These are phyloP conservation scores for Podila horticola DNA, from an alignment of 192 early-diverging fungal genomes.

Conservation along the genomic window DNA sequence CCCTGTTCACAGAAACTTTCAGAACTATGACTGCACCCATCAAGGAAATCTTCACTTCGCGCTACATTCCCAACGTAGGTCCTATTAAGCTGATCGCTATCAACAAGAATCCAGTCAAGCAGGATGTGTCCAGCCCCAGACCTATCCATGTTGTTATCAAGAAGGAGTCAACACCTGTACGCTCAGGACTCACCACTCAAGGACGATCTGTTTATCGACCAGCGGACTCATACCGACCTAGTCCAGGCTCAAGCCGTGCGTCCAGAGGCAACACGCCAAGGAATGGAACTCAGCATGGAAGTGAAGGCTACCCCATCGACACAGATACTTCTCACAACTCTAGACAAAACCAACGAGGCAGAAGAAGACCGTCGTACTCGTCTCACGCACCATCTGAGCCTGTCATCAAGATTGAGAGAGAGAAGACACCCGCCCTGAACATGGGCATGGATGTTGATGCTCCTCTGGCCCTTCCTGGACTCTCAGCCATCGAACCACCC, in stretches of 20 bases:
- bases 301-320: neutral
- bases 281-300: neutral
- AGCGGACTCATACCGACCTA: neutral
- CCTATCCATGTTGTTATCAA: neutral
- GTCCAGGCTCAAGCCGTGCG: neutral
- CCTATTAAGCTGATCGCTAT: slow-evolving; percentile 21
- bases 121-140: neutral
- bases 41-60: slow-evolving; percentile 38
- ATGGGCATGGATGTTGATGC: neutral
- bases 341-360: neutral
- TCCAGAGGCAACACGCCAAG: neutral
- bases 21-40: slow-evolving; percentile 21
- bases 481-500: neutral
- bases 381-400: neutral
- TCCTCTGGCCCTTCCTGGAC: neutral
- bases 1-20: slow-evolving; percentile 37
- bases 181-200: neutral
- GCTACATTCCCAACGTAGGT: slow-evolving; percentile 15
- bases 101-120: slow-evolving; percentile 1
- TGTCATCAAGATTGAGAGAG: neutral
- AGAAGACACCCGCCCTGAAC: neutral
- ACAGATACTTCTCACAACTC: neutral
- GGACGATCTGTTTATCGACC: neutral
- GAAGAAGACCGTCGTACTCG: neutral
- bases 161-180: neutral